These are phyloP conservation scores for Gossypium trilobum DNA, from an alignment of 441 rosid genomes.

Conservation along the genomic window DNA sequence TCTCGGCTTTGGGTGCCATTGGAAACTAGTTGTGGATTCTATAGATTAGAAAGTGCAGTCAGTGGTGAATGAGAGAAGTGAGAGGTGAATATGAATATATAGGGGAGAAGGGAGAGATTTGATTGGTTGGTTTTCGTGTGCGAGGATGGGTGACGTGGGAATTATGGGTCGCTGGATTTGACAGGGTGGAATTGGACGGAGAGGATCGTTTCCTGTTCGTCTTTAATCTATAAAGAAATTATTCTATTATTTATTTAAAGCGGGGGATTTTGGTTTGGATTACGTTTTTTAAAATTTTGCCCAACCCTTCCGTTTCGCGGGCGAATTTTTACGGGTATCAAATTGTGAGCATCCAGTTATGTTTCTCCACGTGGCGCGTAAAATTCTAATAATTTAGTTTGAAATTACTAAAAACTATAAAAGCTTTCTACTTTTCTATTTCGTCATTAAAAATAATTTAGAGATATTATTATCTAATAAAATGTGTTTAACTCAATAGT, in stretches of 20 bases:
- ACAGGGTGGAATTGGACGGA: background rate
- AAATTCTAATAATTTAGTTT: too few relatives aligned
- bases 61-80: too few relatives aligned
- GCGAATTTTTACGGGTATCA: background rate
- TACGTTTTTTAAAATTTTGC: background rate
- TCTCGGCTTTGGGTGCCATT: conserved; percentile 19
- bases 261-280: background rate
- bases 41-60: background rate
- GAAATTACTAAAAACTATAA: too few relatives aligned
- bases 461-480: too few relatives aligned
- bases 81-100: background rate
- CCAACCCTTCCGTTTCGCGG: background rate
- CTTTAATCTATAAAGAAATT: background rate
- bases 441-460: too few relatives aligned
- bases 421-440: too few relatives aligned
- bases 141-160: conserved; percentile 9
- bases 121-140: background rate
- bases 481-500: too few relatives aligned
- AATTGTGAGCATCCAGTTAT: background rate
- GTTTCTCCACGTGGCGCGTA: background rate
- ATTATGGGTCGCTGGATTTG: background rate
- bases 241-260: background rate
- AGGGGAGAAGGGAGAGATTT: background rate
- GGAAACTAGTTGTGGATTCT: background rate
- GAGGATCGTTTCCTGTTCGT: background rate